Evolutionary conservation across 257 asterid genomes (phyloP).

Genomic region (Euphrasia confusa): DNA sequence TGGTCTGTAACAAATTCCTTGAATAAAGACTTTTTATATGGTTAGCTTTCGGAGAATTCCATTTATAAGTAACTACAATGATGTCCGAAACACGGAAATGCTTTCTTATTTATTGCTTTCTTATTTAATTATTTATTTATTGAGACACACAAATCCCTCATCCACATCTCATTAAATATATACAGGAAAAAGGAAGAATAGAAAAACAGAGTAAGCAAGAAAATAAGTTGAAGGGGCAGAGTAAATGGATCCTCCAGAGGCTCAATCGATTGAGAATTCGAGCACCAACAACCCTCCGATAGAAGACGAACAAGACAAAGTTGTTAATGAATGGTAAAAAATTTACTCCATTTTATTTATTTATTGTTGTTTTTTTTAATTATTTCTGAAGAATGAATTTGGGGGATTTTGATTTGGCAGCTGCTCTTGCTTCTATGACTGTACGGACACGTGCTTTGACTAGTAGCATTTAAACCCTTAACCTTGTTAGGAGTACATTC

Average conservation of each 20-base stretch:
- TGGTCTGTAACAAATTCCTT: no score
- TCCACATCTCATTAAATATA: background rate
- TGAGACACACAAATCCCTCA: background rate
- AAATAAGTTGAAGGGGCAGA: background rate
- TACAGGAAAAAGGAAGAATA: no score
- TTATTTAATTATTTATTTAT: no score
- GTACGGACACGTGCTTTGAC: conserved; percentile 41
- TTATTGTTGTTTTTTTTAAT: no score
- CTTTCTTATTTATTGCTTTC: no score
- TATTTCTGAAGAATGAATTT: conserved; percentile 6
- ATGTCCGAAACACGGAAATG: no score
- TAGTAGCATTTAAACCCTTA: no score
- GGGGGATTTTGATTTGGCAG: conserved; percentile 37
- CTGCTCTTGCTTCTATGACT: conserved; percentile 63
- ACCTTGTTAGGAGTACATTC: no score
- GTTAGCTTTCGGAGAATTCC: no score
- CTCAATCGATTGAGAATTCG: conserved; percentile 41
- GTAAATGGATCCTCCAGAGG: conserved; percentile 60
- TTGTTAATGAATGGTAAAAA: conserved; percentile 43
- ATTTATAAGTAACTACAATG: no score
- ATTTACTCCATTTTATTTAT: background rate
- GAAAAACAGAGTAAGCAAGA: background rate
- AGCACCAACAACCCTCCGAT: conserved; percentile 34
- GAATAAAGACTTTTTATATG: no score
- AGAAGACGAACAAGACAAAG: conserved; percentile 54